Conservation (phyloP, 371 early-diverging fungal species). For the Apophysomyces variabilis region DNA sequence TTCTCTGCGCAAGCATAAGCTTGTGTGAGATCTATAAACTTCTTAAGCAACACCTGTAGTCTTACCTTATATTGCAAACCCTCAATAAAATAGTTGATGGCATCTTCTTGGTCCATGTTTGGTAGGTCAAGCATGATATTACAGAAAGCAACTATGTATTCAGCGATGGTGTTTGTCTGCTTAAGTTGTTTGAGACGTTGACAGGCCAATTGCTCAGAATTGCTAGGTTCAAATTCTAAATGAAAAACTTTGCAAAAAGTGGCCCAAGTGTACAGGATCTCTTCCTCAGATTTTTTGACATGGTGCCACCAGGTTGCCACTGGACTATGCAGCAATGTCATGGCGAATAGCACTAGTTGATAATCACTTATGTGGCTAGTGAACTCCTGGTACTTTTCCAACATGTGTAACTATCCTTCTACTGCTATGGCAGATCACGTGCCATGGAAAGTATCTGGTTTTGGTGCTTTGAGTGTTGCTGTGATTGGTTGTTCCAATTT, state of each 20-base stretch:
- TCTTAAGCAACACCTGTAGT: conserved; percentile 13
- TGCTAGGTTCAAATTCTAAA: conserved; percentile 7
- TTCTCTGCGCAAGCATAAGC: background rate
- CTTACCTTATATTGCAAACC: conserved; percentile 13
- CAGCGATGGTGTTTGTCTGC: background rate
- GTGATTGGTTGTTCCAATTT: no score
- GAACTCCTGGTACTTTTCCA: conserved; percentile 7
- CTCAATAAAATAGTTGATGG: conserved; percentile 12
- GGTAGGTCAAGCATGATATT: conserved; percentile 20
- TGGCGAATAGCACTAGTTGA: background rate
- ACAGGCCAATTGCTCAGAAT: conserved; percentile 3
- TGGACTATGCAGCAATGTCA: background rate
- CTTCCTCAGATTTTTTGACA: background rate
- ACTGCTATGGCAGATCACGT: conserved; percentile 6
- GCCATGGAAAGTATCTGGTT: conserved; percentile 12
- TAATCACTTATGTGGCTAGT: background rate
- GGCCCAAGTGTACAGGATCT: background rate
- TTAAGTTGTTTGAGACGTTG: background rate
- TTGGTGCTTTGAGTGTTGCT: background rate
- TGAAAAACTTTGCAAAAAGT: background rate
- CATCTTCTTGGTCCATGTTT: conserved; percentile 19
- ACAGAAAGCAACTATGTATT: conserved; percentile 14
- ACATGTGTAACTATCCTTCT: conserved; percentile 12
- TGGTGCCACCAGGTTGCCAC: conserved; percentile 13
- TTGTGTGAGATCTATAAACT: background rate